Percentiles rank a stretch among this genome's conserved stretches.
Evolutionary conservation across 2,329 filamentous ascomycete species (phyloP).

Genomic region (Fusarium sp.): DNA sequence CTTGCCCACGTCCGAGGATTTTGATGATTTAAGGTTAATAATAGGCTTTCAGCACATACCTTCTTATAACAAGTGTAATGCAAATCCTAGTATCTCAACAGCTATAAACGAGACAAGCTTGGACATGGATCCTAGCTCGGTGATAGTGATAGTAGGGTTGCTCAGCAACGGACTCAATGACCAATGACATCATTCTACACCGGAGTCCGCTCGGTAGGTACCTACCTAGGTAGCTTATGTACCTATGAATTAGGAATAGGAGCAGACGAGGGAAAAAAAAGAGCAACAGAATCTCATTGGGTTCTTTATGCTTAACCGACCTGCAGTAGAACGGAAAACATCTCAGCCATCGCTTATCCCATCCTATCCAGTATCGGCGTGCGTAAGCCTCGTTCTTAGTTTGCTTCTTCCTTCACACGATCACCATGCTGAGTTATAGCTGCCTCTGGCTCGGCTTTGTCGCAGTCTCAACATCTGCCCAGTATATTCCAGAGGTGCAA

Average conservation of each 20-base stretch:
- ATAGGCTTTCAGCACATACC: neutral
- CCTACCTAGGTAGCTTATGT: no score
- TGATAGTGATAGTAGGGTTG: conserved; percentile 31
- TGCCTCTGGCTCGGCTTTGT: conserved; percentile 38
- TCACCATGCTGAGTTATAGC: conserved; percentile 35
- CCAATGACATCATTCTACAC: conserved; percentile 44
- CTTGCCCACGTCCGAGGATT: conserved; percentile 51
- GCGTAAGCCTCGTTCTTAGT: conserved; percentile 8
- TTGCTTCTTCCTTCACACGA: conserved; percentile 5
- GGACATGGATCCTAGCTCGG: no score
- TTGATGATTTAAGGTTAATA: conserved; percentile 12
- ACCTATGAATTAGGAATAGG: conserved; percentile 13
- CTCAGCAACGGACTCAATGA: conserved; percentile 42
- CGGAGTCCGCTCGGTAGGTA: conserved; percentile 21
- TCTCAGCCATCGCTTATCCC: neutral
- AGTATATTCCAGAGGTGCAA: conserved; percentile 31
- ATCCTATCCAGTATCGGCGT: conserved; percentile 2
- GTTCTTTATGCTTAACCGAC: conserved; percentile 22
- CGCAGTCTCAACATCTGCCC: conserved; percentile 31
- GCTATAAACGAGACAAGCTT: neutral
- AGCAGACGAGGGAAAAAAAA: conserved; percentile 13
- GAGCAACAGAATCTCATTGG: conserved; percentile 4
- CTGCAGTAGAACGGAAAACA: conserved; percentile 26
- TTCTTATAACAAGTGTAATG: neutral
- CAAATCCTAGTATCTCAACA: neutral